Percentiles rank a stretch among this genome's conserved stretches.
Evolutionary conservation across 148 eudicot genomes (phyloP).

Genomic region (Amaranthus cruentus): DNA sequence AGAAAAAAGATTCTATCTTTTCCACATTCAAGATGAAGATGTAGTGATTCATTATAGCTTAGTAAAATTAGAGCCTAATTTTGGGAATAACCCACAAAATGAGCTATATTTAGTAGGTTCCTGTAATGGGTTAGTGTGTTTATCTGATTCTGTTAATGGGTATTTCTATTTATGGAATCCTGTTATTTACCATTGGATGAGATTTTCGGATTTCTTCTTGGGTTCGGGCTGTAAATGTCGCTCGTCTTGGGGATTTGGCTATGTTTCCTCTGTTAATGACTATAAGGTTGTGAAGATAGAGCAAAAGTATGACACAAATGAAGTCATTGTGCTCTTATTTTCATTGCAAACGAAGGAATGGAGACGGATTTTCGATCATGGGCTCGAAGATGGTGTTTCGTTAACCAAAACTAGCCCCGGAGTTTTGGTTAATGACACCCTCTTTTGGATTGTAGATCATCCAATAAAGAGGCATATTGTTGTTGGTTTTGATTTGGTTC

Average conservation of each 20-base stretch:
- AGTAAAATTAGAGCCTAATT: constrained; percentile 27
- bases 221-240: background rate
- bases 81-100: background rate
- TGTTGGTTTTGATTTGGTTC: constrained; percentile 20
- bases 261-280: constrained; percentile 22
- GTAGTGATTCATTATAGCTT: constrained; percentile 22
- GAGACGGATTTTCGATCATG: constrained; percentile 19
- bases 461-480: background rate
- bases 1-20: constrained; percentile 21
- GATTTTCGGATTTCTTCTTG: constrained; percentile 2
- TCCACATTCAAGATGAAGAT: constrained; percentile 15
- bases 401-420: constrained; percentile 21
- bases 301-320: constrained; percentile 15
- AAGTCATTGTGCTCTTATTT: constrained; percentile 12
- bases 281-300: constrained; percentile 28
- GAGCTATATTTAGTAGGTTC: constrained; percentile 23
- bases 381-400: constrained; percentile 13
- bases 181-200: constrained; percentile 12
- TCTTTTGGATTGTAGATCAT: constrained; percentile 25
- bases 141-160: constrained; percentile 18
- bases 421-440: constrained; percentile 19
- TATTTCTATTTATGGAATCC: constrained; percentile 29
- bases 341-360: constrained; percentile 20
- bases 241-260: constrained; percentile 26
- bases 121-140: constrained; percentile 23